Percentiles rank a stretch among this genome's conserved stretches.
phyloP scores from a whole-genome alignment of 2,329 filamentous ascomycete genomes.

The Botrytis hyacinthi region DNA sequence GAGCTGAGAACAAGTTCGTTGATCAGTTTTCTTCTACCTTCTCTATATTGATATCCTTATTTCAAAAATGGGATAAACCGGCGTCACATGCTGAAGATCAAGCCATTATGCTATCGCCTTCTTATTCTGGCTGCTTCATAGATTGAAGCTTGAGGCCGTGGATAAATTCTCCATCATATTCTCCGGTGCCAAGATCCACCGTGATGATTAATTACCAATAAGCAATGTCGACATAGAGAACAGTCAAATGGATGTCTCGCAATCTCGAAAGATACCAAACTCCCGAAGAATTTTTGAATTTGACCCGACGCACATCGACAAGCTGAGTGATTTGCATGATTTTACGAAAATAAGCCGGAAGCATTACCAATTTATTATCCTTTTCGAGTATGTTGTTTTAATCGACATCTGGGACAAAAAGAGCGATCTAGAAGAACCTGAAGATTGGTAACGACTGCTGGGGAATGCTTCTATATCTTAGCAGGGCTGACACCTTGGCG shows the following conservation, averaged over 20 bases:
- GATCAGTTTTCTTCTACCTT: conserved; percentile 4
- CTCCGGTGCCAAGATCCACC: not conserved
- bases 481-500: conserved; percentile 15
- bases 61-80: conserved; percentile 2
- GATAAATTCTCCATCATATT: not conserved
- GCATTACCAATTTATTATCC: conserved; percentile 9
- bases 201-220: conserved; percentile 3
- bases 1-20: conserved; percentile 5
- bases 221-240: not conserved
- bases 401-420: conserved; percentile 1
- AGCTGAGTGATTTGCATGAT: conserved; percentile 5
- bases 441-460: not conserved
- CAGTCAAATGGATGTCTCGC: not conserved
- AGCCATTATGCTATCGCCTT: not conserved
- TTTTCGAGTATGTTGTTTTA: not conserved
- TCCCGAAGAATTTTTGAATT: conserved; percentile 7
- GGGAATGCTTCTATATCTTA: not conserved
- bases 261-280: not conserved
- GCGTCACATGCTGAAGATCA: conserved; percentile 8
- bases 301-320: not conserved
- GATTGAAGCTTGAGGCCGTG: not conserved
- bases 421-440: conserved; percentile 2
- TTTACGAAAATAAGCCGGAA: conserved; percentile 21
- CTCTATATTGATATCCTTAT: not conserved
- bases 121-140: not conserved